Percentiles rank a stretch among this genome's conserved stretches.
These are phyloP conservation scores for Omphalotus guepiniiformis DNA, from an alignment of 768 basidiomycete genomes.

Conservation along the genomic window DNA sequence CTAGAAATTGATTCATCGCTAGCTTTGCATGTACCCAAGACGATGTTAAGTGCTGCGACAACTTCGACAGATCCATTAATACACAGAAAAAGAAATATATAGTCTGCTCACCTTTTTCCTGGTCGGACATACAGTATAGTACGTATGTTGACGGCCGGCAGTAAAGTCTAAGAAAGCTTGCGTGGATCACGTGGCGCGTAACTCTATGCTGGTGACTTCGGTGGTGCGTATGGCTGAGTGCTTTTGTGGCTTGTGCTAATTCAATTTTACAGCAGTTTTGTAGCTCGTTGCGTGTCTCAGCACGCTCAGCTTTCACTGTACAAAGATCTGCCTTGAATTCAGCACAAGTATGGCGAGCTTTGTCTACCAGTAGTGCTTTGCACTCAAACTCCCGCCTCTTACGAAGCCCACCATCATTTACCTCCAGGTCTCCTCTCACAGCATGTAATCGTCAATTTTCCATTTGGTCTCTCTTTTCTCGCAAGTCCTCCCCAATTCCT, in stretches of 20 bases:
- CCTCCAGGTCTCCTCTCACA: slow-evolving; percentile 12
- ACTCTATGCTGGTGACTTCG: background rate
- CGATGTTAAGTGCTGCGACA: slow-evolving; percentile 26
- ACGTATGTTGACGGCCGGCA: too few relatives aligned
- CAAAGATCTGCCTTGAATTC: background rate
- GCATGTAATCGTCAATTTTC: slow-evolving; percentile 26
- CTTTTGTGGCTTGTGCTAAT: too few relatives aligned
- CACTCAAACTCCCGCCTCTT: slow-evolving; percentile 3
- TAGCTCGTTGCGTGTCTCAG: slow-evolving; percentile 33
- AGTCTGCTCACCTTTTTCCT: slow-evolving; percentile 31
- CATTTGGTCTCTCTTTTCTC: slow-evolving; percentile 42
- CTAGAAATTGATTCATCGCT: slow-evolving; percentile 27
- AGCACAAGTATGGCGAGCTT: background rate
- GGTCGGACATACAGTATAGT: slow-evolving; percentile 41
- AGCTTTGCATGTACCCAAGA: slow-evolving; percentile 34
- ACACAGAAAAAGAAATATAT: background rate
- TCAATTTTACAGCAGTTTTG: slow-evolving; percentile 24
- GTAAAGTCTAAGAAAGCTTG: background rate
- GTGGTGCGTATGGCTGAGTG: background rate
- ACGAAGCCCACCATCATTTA: too few relatives aligned
- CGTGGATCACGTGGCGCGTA: slow-evolving; percentile 4
- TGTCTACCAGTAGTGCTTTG: background rate
- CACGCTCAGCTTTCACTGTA: slow-evolving; percentile 7
- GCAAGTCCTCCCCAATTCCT: slow-evolving; percentile 43
- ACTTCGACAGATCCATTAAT: slow-evolving; percentile 22